A percentile compares a stretch with the other conserved stretches of the same genome.
These are phyloP conservation scores for Jamesozyma rosinii DNA, from an alignment of 805 yeast genomes.

Conservation along the genomic window DNA sequence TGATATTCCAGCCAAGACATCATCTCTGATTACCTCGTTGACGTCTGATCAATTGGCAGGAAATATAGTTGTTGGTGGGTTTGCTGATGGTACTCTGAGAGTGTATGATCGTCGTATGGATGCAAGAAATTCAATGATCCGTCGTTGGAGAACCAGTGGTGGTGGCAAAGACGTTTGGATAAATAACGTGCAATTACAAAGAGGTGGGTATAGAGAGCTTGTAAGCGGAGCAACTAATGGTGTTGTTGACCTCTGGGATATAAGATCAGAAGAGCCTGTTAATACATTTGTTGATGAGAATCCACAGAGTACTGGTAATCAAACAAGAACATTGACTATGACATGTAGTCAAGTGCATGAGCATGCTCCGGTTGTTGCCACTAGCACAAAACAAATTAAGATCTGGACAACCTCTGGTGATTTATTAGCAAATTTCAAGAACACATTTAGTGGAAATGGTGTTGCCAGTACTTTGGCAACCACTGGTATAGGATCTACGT, in stretches of 20 bases:
- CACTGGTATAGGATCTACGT: constrained; percentile 24
- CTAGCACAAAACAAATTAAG: constrained; percentile 72
- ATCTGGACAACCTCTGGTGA: constrained; percentile 85
- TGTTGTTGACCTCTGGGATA: constrained; percentile 81
- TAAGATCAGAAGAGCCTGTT: constrained; percentile 65
- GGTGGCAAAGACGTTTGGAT: constrained; percentile 47
- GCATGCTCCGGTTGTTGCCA: constrained; percentile 89
- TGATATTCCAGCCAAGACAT: constrained; percentile 85
- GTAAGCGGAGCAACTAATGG: constrained; percentile 81
- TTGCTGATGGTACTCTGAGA: constrained; percentile 79
- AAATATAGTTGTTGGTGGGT: constrained; percentile 80
- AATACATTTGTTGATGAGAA: constrained; percentile 49
- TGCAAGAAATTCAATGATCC: constrained; percentile 75
- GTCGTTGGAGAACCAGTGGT: constrained; percentile 59
- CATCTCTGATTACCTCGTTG: constrained; percentile 76
- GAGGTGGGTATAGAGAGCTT: constrained; percentile 90
- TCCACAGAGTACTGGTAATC: constrained; percentile 21
- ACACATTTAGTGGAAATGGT: constrained; percentile 24
- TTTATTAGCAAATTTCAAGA: constrained; percentile 50
- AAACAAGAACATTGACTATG: constrained; percentile 26
- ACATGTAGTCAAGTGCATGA: constrained; percentile 80
- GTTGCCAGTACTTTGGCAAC: constrained; percentile 29
- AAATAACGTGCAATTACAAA: constrained; percentile 81
- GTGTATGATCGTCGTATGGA: constrained; percentile 86
- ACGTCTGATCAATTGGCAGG: constrained; percentile 97